phyloP scores from a whole-genome alignment of 495 filamentous ascomycete species.

The Aspergillus baeticus region DNA sequence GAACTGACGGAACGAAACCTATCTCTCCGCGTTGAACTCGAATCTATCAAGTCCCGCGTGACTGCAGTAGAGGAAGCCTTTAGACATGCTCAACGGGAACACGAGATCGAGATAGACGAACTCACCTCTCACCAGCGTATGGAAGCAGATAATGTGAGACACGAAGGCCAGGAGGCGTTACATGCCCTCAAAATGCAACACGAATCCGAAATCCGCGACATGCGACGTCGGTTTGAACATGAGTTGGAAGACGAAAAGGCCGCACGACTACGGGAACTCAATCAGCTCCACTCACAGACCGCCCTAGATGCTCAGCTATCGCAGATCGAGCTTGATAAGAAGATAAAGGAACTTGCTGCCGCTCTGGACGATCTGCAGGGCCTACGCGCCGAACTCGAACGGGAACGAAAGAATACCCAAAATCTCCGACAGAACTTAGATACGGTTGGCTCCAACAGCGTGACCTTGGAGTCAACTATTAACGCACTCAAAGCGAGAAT shows the following conservation, averaged over 20 bases:
- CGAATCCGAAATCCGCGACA: slow-evolving; percentile 45
- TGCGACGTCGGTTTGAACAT: slow-evolving; percentile 47
- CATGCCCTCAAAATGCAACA: slow-evolving; percentile 43
- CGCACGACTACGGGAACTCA: slow-evolving; percentile 59
- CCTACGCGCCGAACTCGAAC: slow-evolving; percentile 59
- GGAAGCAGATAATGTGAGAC: slow-evolving; percentile 43
- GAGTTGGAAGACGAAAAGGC: slow-evolving; percentile 67
- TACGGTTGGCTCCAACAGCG: slow-evolving; percentile 59
- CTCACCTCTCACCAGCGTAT: slow-evolving; percentile 45
- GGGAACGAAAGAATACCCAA: slow-evolving; percentile 55
- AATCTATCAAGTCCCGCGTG: slow-evolving; percentile 51
- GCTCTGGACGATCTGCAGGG: slow-evolving; percentile 52
- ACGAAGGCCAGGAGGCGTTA: slow-evolving; percentile 41
- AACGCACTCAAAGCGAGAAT: slow-evolving; percentile 74
- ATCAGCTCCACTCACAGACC: slow-evolving; percentile 60
- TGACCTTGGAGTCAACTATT: slow-evolving; percentile 69
- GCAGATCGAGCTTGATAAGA: slow-evolving; percentile 61
- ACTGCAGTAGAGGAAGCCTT: slow-evolving; percentile 41
- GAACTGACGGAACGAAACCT: slow-evolving; percentile 57
- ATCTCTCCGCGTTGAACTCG: slow-evolving; percentile 56
- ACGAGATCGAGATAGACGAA: slow-evolving; percentile 61
- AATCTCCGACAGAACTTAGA: slow-evolving; percentile 61
- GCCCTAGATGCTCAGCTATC: slow-evolving; percentile 62
- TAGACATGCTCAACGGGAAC: slow-evolving; percentile 49
- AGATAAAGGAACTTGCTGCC: slow-evolving; percentile 56